Evolutionary conservation across 2,329 filamentous ascomycete species (phyloP).

Genomic region (Clarireedia paspali): DNA sequence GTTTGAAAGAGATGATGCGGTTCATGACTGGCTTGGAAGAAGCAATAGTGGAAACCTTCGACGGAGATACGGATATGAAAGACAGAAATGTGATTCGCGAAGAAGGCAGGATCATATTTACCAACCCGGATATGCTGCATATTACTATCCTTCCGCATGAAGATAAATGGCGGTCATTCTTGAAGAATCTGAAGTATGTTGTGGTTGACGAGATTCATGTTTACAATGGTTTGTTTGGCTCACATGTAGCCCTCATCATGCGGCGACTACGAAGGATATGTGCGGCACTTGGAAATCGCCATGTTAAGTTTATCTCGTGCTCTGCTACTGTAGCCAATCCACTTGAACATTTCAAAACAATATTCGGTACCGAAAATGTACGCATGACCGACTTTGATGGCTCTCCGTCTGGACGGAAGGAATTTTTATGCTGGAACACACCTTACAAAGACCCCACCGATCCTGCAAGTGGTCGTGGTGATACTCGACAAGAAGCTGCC

Average conservation of each 20-base stretch:
- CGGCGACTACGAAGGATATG: conserved; percentile 79
- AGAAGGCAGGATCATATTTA: conserved; percentile 88
- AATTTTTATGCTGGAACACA: conserved; percentile 97
- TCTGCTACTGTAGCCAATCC: conserved; percentile 96
- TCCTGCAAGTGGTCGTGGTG: conserved; percentile 77
- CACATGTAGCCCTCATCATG: conserved; percentile 94
- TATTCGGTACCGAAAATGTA: conserved; percentile 84
- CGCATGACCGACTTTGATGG: conserved; percentile 83
- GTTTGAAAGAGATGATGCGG: conserved; percentile 73
- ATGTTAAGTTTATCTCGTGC: conserved; percentile 87
- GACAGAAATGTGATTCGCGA: conserved; percentile 76
- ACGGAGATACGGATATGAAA: conserved; percentile 83
- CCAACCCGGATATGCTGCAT: conserved; percentile 97
- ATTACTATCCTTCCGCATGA: conserved; percentile 90
- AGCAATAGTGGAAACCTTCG: conserved; percentile 82
- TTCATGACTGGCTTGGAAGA: conserved; percentile 74
- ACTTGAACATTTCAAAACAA: conserved; percentile 79
- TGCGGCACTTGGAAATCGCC: conserved; percentile 77
- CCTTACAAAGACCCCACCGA: conserved; percentile 86
- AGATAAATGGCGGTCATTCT: conserved; percentile 76
- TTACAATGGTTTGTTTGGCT: conserved; percentile 91
- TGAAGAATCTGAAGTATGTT: conserved; percentile 85
- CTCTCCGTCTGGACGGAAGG: conserved; percentile 84
- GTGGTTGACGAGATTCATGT: conserved; percentile 91
- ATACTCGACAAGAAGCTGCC: conserved; percentile 77